Percentiles rank a stretch among this genome's conserved stretches.
These are phyloP conservation scores for Epichloe gansuensis DNA, from an alignment of 2,329 filamentous ascomycete species.

Conservation along the genomic window DNA sequence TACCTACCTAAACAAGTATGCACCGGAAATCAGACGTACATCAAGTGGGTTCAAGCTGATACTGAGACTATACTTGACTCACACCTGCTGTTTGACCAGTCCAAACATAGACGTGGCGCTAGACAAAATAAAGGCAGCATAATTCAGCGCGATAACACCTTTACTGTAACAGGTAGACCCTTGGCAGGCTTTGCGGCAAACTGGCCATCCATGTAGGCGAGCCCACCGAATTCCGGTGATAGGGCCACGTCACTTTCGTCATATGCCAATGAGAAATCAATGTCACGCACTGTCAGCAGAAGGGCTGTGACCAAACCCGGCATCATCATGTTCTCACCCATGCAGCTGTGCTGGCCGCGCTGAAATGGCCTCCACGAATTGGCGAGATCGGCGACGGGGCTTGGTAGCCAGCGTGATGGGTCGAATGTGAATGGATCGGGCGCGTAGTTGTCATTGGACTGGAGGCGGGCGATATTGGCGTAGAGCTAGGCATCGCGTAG, in stretches of 20 bases:
- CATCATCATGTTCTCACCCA: slow-evolving; percentile 5
- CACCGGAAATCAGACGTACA: not conserved
- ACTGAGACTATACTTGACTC: too few relatives aligned
- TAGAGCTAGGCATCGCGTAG: not conserved
- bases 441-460: not conserved
- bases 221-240: not conserved
- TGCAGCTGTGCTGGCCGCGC: slow-evolving; percentile 2
- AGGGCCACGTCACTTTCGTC: not conserved
- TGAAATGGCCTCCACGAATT: not conserved
- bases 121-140: not conserved
- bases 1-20: too few relatives aligned
- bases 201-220: slow-evolving; percentile 1
- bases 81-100: not conserved
- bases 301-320: not conserved
- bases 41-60: too few relatives aligned
- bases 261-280: not conserved
- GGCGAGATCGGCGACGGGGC: not conserved
- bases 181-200: slow-evolving; percentile 2
- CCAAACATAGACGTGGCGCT: not conserved
- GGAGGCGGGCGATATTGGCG: not conserved
- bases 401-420: slow-evolving; percentile 1
- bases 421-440: not conserved
- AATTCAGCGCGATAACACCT: not conserved
- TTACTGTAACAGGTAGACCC: slow-evolving; percentile 1
- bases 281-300: not conserved